Evolutionary conservation across 768 basidiomycete species (phyloP).

Genomic region (Collybiopsis confluens): DNA sequence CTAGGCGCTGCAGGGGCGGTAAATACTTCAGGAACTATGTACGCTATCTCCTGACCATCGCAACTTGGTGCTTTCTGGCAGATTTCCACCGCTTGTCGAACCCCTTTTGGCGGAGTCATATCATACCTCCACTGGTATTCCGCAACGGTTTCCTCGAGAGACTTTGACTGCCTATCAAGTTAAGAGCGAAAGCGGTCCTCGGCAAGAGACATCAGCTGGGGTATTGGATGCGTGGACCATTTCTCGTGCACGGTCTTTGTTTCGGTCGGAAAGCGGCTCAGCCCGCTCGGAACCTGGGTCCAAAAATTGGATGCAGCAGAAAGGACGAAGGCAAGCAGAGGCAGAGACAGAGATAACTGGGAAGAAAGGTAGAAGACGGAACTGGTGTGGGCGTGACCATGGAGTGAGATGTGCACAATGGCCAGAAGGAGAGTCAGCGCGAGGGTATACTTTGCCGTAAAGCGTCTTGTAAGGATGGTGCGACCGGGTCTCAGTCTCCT

Average conservation of each 20-base stretch:
- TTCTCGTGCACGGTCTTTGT: background rate
- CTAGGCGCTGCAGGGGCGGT: too few species aligned
- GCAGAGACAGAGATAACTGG: too few species aligned
- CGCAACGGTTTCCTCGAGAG: constrained; percentile 68
- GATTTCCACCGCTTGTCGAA: constrained; percentile 92
- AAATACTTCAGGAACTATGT: too few species aligned
- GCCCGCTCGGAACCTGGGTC: background rate
- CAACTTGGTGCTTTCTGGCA: constrained; percentile 67
- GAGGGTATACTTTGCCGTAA: too few species aligned
- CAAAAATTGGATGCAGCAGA: too few species aligned
- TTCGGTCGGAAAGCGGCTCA: background rate
- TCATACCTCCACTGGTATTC: constrained; percentile 81
- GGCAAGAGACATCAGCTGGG: constrained; percentile 78
- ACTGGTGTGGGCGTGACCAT: background rate
- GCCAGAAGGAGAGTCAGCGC: background rate
- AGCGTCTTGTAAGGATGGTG: too few species aligned
- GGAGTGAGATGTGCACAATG: background rate
- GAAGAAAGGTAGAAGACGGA: background rate
- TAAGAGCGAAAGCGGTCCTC: constrained; percentile 63
- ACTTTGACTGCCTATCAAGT: constrained; percentile 72
- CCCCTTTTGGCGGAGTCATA: constrained; percentile 75
- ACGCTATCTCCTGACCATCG: constrained; percentile 29
- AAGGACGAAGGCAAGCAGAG: too few species aligned
- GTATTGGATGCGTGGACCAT: constrained; percentile 64
- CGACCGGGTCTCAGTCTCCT: too few species aligned